A percentile compares a stretch with the other conserved stretches of the same genome.
phyloP scores from a whole-genome alignment of 2,329 filamentous ascomycete species.

The Pyricularia sp. region DNA sequence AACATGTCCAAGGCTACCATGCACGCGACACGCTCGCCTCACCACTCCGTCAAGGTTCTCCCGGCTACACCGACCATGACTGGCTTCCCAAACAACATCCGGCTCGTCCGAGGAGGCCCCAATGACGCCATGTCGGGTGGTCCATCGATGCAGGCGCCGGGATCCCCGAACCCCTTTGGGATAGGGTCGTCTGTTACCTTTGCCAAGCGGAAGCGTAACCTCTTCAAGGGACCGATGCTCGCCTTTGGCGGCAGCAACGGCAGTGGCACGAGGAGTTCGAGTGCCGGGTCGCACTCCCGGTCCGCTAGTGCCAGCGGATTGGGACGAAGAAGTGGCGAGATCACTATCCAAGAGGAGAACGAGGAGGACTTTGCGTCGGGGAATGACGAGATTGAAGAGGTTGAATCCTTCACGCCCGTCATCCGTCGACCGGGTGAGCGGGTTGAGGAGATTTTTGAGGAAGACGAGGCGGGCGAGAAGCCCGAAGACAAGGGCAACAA shows the following conservation, averaged over 20 bases:
- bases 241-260: constrained; percentile 33
- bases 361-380: constrained; percentile 21
- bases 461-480: constrained; percentile 9
- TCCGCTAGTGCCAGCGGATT: constrained; percentile 50
- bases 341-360: constrained; percentile 60
- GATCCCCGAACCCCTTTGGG: constrained; percentile 43
- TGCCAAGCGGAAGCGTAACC: constrained; percentile 68
- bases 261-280: constrained; percentile 26
- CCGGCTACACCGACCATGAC: constrained; percentile 69
- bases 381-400: constrained; percentile 44
- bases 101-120: constrained; percentile 60
- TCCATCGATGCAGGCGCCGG: constrained; percentile 28
- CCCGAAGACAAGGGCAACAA: background rate
- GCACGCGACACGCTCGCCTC: constrained; percentile 62
- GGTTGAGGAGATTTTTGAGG: constrained; percentile 37
- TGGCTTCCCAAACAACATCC: constrained; percentile 73
- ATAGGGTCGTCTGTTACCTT: constrained; percentile 55
- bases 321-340: constrained; percentile 62
- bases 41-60: constrained; percentile 89
- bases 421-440: constrained; percentile 31
- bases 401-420: constrained; percentile 48
- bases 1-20: constrained; percentile 58
- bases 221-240: constrained; percentile 74
- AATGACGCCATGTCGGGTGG: constrained; percentile 46
- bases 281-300: constrained; percentile 38